Conservation (phyloP, 2,329 filamentous ascomycete genomes). For the Thelonectria discophora region DNA sequence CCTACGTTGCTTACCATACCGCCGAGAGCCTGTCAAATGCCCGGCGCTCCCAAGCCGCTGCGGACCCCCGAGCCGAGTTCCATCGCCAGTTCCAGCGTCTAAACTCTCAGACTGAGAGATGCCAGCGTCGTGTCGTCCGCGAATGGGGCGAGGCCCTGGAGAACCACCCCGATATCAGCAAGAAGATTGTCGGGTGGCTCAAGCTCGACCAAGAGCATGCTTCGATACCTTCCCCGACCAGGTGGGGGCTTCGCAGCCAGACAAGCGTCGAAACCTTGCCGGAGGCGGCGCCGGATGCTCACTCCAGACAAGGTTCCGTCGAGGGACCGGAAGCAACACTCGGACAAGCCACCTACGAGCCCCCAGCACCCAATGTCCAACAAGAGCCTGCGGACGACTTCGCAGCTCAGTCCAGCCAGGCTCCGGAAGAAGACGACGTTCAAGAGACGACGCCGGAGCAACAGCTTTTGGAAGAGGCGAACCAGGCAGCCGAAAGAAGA, state of each 20-base stretch:
- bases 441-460: background rate
- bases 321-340: background rate
- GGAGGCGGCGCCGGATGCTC: no score
- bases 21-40: background rate
- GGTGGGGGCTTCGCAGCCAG: background rate
- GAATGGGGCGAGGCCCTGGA: slow-evolving; percentile 2
- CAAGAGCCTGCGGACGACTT: background rate
- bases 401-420: background rate
- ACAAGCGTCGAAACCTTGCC: no score
- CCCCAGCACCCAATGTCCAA: background rate
- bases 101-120: background rate
- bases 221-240: background rate
- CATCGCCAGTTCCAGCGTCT: background rate
- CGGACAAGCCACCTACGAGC: background rate
- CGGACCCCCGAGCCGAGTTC: background rate
- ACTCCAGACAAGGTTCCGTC: background rate
- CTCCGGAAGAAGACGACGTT: background rate
- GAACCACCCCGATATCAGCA: background rate
- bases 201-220: background rate
- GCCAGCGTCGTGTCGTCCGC: background rate
- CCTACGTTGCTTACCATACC: slow-evolving; percentile 6
- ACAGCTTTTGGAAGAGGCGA: background rate
- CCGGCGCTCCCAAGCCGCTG: background rate
- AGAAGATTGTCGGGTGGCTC: background rate
- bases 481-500: background rate